These are phyloP conservation scores for Tricladium varicosporioides DNA, from an alignment of 2,329 filamentous ascomycete species.

Conservation along the genomic window DNA sequence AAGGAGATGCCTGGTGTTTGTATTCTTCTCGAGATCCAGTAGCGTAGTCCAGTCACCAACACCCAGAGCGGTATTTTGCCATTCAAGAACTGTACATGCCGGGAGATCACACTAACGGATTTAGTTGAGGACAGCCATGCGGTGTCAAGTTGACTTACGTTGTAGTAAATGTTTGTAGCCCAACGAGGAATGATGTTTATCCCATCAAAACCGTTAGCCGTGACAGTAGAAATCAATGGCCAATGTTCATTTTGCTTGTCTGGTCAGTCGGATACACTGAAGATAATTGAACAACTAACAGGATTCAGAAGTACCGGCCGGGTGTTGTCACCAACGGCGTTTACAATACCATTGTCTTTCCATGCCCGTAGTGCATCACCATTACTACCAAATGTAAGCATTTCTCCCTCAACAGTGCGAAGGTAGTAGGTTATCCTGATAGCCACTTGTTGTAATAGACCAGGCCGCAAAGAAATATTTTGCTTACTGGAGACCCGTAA, in stretches of 20 bases:
- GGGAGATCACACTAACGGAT: slow-evolving; percentile 57
- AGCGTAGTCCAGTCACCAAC: slow-evolving; percentile 51
- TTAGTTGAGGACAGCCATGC: too few species aligned
- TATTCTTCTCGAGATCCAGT: slow-evolving; percentile 47
- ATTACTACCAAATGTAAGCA: too few species aligned
- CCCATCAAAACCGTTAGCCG: slow-evolving; percentile 52
- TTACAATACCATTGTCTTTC: neutral
- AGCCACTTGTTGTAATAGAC: too few species aligned
- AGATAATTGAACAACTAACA: too few species aligned
- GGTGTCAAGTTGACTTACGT: slow-evolving; percentile 44
- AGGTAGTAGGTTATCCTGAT: too few species aligned
- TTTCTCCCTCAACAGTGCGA: too few species aligned
- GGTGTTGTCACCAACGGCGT: neutral
- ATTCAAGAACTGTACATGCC: slow-evolving; percentile 55
- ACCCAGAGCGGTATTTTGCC: slow-evolving; percentile 57
- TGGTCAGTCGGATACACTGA: too few species aligned
- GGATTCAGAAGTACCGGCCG: neutral
- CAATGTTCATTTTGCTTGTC: slow-evolving; percentile 45
- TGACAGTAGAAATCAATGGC: slow-evolving; percentile 51
- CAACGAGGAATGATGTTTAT: slow-evolving; percentile 57
- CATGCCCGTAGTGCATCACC: neutral
- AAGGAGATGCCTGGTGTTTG: slow-evolving; percentile 55
- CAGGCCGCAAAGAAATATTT: too few species aligned
- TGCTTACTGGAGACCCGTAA: slow-evolving; percentile 63
- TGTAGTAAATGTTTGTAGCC: slow-evolving; percentile 63